Conservation (phyloP, 2,329 filamentous ascomycete species). For the Grosmannia serpens region DNA sequence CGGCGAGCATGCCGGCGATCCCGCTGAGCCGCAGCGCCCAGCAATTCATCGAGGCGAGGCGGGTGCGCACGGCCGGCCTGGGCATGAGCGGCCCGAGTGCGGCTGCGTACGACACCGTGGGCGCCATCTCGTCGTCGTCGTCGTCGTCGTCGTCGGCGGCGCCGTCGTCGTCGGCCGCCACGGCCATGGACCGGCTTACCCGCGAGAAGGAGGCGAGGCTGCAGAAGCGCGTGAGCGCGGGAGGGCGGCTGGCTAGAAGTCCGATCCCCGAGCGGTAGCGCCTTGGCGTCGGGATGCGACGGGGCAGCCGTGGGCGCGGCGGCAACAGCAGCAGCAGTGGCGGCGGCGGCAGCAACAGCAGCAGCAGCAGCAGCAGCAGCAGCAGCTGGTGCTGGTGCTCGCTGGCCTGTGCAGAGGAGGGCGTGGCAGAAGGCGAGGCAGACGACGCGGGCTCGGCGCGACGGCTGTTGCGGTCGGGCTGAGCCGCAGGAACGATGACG, state of each 20-base stretch:
- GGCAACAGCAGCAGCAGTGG: not conserved
- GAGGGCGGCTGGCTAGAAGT: constrained; percentile 57
- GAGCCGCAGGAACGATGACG: not conserved
- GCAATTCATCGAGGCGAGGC: constrained; percentile 73
- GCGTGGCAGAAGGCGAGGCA: not conserved
- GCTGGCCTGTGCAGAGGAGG: not conserved
- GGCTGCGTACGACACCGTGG: constrained; percentile 12
- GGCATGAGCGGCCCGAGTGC: not conserved
- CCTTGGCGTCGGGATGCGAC: not conserved
- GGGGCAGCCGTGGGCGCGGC: not conserved
- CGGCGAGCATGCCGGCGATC: constrained; percentile 62
- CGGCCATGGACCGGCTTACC: constrained; percentile 43
- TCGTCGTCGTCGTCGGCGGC: constrained; percentile 32
- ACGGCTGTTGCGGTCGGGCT: not conserved
- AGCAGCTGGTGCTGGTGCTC: not conserved
- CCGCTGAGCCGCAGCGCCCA: constrained; percentile 72
- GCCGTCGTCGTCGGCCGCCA: constrained; percentile 20
- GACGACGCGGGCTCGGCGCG: not conserved
- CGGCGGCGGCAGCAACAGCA: not conserved
- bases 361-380: not conserved
- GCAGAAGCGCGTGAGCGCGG: constrained; percentile 70
- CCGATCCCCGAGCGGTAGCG: constrained; percentile 51
- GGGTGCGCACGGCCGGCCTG: constrained; percentile 25
- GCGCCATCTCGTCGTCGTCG: constrained; percentile 18
- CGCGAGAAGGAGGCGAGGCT: constrained; percentile 57